Conservation (phyloP, 805 yeast genomes). For the Saturnispora sanitii region DNA sequence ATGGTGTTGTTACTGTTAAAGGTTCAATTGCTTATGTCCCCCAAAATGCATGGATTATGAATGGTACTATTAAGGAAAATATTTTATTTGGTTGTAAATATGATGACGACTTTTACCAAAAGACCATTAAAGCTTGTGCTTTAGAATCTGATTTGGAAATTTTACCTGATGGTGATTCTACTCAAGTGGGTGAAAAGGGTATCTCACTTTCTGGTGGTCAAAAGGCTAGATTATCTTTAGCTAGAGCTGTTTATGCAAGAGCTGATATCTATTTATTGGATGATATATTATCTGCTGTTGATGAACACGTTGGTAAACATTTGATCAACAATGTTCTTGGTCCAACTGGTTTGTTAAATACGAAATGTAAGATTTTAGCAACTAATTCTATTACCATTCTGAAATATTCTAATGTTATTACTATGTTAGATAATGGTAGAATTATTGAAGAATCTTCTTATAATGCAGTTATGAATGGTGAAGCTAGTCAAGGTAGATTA, state of each 20-base stretch:
- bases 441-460: slow-evolving; percentile 59
- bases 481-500: slow-evolving; percentile 13
- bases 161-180: slow-evolving; percentile 81
- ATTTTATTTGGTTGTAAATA: slow-evolving; percentile 80
- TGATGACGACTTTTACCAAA: slow-evolving; percentile 72
- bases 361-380: slow-evolving; percentile 46
- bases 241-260: slow-evolving; percentile 91
- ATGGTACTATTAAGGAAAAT: slow-evolving; percentile 86
- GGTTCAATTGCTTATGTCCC: slow-evolving; percentile 53
- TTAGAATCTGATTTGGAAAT: slow-evolving; percentile 65
- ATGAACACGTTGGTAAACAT: slow-evolving; percentile 91
- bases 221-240: slow-evolving; percentile 88
- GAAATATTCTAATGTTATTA: slow-evolving; percentile 49
- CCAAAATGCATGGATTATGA: slow-evolving; percentile 91
- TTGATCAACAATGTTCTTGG: slow-evolving; percentile 51
- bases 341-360: slow-evolving; percentile 35
- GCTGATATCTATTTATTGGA: slow-evolving; percentile 88
- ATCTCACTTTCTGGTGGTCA: slow-evolving; percentile 96
- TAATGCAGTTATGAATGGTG: slow-evolving; percentile 31
- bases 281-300: slow-evolving; percentile 93
- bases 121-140: slow-evolving; percentile 83
- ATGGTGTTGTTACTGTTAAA: slow-evolving; percentile 27
- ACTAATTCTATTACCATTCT: slow-evolving; percentile 50
- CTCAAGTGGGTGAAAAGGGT: slow-evolving; percentile 96
- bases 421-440: slow-evolving; percentile 52